phyloP scores from a whole-genome alignment of 768 basidiomycete species.

The Hericium erinaceus region DNA sequence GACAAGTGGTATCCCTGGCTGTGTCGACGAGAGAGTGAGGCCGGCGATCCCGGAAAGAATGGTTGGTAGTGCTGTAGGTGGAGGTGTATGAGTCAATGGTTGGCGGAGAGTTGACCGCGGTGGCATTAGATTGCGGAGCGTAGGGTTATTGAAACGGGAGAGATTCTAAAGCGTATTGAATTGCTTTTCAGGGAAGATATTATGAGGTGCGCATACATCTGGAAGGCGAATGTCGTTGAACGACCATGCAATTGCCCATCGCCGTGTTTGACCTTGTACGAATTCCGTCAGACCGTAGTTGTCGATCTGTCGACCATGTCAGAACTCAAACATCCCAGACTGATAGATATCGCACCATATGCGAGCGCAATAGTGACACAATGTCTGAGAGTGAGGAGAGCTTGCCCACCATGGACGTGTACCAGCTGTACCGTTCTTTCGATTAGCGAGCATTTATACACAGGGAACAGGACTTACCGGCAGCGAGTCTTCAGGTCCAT shows the following conservation, averaged over 20 bases:
- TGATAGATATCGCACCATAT: constrained; percentile 25
- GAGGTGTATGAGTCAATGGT: constrained; percentile 16
- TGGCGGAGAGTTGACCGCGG: constrained; percentile 46
- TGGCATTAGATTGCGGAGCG: constrained; percentile 47
- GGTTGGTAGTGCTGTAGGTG: constrained; percentile 17
- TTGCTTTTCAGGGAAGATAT: constrained; percentile 14
- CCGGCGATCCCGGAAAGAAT: constrained; percentile 29
- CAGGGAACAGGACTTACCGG: constrained; percentile 31
- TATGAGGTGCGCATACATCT: constrained; percentile 48
- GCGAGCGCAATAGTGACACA: constrained; percentile 40
- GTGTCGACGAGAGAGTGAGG: constrained; percentile 8
- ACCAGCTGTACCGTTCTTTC: constrained; percentile 53
- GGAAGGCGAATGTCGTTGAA: constrained; percentile 54
- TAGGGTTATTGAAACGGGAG: constrained; percentile 28
- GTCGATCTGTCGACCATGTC: constrained; percentile 42
- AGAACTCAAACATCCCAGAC: too few species aligned
- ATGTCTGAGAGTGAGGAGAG: constrained; percentile 61
- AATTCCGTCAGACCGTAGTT: constrained; percentile 86
- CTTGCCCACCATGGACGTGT: constrained; percentile 88
- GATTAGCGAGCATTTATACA: background rate
- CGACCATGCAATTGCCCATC: constrained; percentile 95
- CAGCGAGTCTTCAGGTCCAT: constrained; percentile 38
- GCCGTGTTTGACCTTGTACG: constrained; percentile 75
- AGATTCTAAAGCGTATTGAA: constrained; percentile 27
- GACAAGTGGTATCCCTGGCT: background rate